Base-by-base conservation (phyloP, 2,329 filamentous ascomycete species). In the Pseudocercospora ulei region DNA sequence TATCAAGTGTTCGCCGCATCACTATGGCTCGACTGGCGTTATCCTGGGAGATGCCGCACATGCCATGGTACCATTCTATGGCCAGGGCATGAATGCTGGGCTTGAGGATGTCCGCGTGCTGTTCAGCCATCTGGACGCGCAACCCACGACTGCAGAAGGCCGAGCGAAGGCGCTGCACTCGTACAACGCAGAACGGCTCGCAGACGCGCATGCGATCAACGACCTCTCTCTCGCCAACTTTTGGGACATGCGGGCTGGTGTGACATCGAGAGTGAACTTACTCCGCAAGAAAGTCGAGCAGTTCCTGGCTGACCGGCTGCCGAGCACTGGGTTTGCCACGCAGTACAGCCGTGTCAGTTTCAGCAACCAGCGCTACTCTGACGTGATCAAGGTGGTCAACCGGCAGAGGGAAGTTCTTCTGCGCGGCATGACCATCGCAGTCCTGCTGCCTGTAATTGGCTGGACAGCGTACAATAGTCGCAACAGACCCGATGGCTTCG, bases 41-140 rank as follows among this genome's bases (percentile, higher is more conserved):
- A 84, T 98, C 33, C 60, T 98, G 22, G 90, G 90, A 42, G 90
- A 98, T 58, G 86, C 90, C 5, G 87, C 90, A 0, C 90, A 98
- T 60, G 90, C 92, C 41, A 95, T 98, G 79, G 86, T 98, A 0
- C 90, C 90, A 0, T 98, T 98, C 63, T 98, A 96, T 61, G 90
- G 90, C 0, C 90, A 98, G 61, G 90, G 90, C 23, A 92, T 98
- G 78, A 98, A 98, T 56, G 82, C 90, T 0, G 90, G 90, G 0
- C 75, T 98, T 26, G 90, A 98, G 65, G 88, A 95, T 54, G 86
- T 98, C 7, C 78, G 82, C 5, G 78, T 93, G 3, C 73, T 98
- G 1, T 98, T 94, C 62, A 75, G 78, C 0, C 70, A 81, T 27
- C 69, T 96, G 1, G 87, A 95, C 62, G 73, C 75, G 50, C 69